Evolutionary conservation across 108 stramenopile genomes (phyloP).

Genomic region (Nitzschia sp.): DNA sequence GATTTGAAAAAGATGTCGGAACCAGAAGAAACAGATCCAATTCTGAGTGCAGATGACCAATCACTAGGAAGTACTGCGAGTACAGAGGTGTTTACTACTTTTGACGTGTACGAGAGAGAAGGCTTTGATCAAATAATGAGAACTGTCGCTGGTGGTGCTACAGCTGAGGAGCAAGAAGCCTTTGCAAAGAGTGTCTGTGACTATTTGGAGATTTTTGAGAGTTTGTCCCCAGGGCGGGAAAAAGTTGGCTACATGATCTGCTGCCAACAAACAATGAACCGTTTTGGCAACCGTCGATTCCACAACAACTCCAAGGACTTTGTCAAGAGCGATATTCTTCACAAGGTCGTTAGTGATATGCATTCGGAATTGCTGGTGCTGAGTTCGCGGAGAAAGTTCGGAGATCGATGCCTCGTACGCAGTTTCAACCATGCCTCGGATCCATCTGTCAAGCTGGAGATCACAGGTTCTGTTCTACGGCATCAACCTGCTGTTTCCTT

Average conservation of each 20-base stretch:
- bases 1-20: slow-evolving; percentile 15
- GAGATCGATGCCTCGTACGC: slow-evolving; percentile 37
- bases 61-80: slow-evolving; percentile 30
- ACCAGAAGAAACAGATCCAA: slow-evolving; percentile 14
- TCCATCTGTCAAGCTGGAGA: slow-evolving; percentile 28
- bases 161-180: slow-evolving; percentile 30
- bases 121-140: slow-evolving; percentile 54
- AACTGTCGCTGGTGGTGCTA: slow-evolving; percentile 32
- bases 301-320: slow-evolving; percentile 25
- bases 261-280: slow-evolving; percentile 56
- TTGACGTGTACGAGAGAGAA: slow-evolving; percentile 56
- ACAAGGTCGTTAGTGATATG: slow-evolving; percentile 54
- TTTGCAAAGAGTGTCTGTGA: slow-evolving; percentile 39
- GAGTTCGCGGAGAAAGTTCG: slow-evolving; percentile 23
- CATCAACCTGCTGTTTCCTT: slow-evolving; percentile 48
- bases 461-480: slow-evolving; percentile 46
- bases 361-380: slow-evolving; percentile 49
- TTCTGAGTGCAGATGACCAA: slow-evolving; percentile 19
- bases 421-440: slow-evolving; percentile 31
- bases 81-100: slow-evolving; percentile 32
- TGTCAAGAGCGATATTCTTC: slow-evolving; percentile 30
- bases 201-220: slow-evolving; percentile 54
- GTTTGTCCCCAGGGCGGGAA: slow-evolving; percentile 39
- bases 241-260: slow-evolving; percentile 56
- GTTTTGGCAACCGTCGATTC: slow-evolving; percentile 56